Percentiles rank a stretch among this genome's conserved stretches.
phyloP scores from a whole-genome alignment of 108 stramenopile genomes.

The Pseudonitzschia delicatissima region DNA sequence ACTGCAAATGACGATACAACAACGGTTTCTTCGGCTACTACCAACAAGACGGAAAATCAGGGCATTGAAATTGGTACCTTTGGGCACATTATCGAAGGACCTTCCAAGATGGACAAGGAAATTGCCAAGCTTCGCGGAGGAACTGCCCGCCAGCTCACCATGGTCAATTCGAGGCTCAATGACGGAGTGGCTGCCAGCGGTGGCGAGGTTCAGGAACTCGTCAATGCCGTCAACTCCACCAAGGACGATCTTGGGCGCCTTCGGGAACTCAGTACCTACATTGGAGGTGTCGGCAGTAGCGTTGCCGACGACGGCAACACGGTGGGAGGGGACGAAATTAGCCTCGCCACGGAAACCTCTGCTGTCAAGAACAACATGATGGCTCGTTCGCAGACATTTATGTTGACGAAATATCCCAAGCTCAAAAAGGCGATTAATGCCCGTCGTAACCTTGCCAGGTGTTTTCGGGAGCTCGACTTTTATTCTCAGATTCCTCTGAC shows the following conservation, averaged over 20 bases:
- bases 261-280: constrained; percentile 83
- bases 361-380: constrained; percentile 20
- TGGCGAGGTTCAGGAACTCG: constrained; percentile 83
- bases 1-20: not conserved
- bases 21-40: constrained; percentile 10
- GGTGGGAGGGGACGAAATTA: not conserved
- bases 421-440: constrained; percentile 80
- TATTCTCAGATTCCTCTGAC: constrained; percentile 80
- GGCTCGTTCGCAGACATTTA: constrained; percentile 39
- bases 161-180: constrained; percentile 82
- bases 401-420: constrained; percentile 75
- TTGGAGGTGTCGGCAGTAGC: constrained; percentile 40
- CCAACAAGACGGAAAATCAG: constrained; percentile 15
- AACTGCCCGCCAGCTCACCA: constrained; percentile 64
- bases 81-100: constrained; percentile 60
- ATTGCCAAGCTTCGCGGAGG: constrained; percentile 65
- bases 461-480: constrained; percentile 86
- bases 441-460: constrained; percentile 72
- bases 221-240: constrained; percentile 78
- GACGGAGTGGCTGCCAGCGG: constrained; percentile 88
- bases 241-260: constrained; percentile 78
- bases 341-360: not conserved
- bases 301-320: not conserved
- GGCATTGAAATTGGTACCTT: constrained; percentile 70
- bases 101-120: constrained; percentile 86